These are phyloP conservation scores for Thermothielavioides terrestris DNA, from an alignment of 495 filamentous ascomycete species.

Conservation along the genomic window DNA sequence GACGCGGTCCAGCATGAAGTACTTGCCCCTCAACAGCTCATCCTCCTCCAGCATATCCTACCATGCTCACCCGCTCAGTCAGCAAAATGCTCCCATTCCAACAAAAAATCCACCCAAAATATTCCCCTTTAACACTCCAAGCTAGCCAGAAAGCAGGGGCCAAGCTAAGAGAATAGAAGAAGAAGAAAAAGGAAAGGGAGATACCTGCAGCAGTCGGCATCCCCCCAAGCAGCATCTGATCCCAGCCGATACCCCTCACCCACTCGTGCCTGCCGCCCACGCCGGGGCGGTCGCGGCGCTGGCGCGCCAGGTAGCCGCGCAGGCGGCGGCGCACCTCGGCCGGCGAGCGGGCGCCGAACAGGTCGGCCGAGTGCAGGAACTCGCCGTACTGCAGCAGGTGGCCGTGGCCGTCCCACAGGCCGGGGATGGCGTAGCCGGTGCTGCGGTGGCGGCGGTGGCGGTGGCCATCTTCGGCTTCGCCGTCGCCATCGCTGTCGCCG, in stretches of 20 bases:
- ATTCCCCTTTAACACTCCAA: too few relatives aligned
- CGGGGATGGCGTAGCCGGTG: constrained; percentile 45
- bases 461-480: neutral
- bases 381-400: constrained; percentile 56
- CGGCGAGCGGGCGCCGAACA: constrained; percentile 47
- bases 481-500: neutral
- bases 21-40: constrained; percentile 39
- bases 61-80: constrained; percentile 4
- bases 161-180: too few relatives aligned
- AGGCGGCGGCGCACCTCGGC: constrained; percentile 42
- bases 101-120: neutral
- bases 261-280: constrained; percentile 43
- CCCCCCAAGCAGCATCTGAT: constrained; percentile 50
- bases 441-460: neutral
- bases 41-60: constrained; percentile 47
- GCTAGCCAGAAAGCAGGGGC: too few relatives aligned
- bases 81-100: neutral
- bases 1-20: constrained; percentile 58
- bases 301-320: constrained; percentile 35
- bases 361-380: constrained; percentile 50
- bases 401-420: constrained; percentile 58
- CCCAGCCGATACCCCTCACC: constrained; percentile 57
- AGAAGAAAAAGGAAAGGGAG: neutral
- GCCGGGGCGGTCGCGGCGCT: constrained; percentile 27
- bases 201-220: constrained; percentile 56